Percentiles rank a stretch among this genome's conserved stretches.
These are phyloP conservation scores for Anaeramoeba ignava DNA, from an alignment of 78 protist species.

Conservation along the genomic window DNA sequence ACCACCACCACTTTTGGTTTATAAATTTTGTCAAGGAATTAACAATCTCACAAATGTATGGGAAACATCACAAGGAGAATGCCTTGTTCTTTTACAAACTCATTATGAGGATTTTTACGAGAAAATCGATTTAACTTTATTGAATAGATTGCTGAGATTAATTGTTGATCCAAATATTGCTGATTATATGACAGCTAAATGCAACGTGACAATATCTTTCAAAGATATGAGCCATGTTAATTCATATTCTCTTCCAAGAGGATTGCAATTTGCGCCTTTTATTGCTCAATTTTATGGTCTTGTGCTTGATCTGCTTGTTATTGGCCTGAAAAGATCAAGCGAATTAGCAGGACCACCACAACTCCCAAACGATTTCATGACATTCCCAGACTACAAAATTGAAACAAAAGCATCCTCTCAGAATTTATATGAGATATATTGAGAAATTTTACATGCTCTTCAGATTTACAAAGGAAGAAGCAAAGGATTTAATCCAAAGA, in stretches of 20 bases:
- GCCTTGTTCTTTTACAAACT: constrained; percentile 69
- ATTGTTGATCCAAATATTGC: constrained; percentile 96
- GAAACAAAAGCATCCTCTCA: constrained; percentile 93
- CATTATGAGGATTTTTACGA: constrained; percentile 73
- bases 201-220: constrained; percentile 84
- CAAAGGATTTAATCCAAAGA: constrained; percentile 77
- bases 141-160: constrained; percentile 87
- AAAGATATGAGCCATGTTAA: constrained; percentile 98
- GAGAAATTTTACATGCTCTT: constrained; percentile 78
- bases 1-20: constrained; percentile 95
- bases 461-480: constrained; percentile 80
- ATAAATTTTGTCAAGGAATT: constrained; percentile 98
- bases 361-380: constrained; percentile 78
- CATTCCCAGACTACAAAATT: constrained; percentile 34
- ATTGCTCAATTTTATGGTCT: constrained; percentile 75
- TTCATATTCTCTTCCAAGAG: constrained; percentile 87
- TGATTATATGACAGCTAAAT: constrained; percentile 98
- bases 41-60: constrained; percentile 81
- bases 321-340: constrained; percentile 91
- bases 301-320: constrained; percentile 81
- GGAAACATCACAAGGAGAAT: constrained; percentile 53
- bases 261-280: constrained; percentile 97
- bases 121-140: constrained; percentile 93
- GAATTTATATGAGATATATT: constrained; percentile 87
- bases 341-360: constrained; percentile 93